These are phyloP conservation scores for Carallia pectinifolia DNA, from an alignment of 345 rosid genomes.

Conservation along the genomic window DNA sequence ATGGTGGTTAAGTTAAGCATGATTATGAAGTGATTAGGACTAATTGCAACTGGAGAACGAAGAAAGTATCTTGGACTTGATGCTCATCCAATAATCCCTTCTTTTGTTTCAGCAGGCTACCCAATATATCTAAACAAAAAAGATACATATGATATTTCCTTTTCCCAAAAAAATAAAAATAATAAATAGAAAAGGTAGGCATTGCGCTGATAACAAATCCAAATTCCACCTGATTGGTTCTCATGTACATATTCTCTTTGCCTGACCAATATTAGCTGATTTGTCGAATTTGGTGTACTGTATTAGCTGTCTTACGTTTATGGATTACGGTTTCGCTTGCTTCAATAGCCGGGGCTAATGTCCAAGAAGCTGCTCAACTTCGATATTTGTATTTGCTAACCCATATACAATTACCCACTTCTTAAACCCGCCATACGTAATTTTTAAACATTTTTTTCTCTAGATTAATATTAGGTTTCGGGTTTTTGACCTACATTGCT, in stretches of 20 bases:
- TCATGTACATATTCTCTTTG: too few relatives aligned
- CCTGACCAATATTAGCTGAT: slow-evolving; percentile 19
- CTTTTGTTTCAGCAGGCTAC: slow-evolving; percentile 13
- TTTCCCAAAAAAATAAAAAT: neutral
- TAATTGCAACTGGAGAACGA: slow-evolving; percentile 8
- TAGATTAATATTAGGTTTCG: too few relatives aligned
- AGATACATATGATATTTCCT: neutral
- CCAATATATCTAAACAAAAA: slow-evolving; percentile 14
- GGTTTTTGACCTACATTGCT: too few relatives aligned
- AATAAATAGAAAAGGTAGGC: slow-evolving; percentile 10
- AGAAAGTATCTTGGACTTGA: slow-evolving; percentile 36
- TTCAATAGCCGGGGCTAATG: slow-evolving; percentile 32
- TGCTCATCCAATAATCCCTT: slow-evolving; percentile 25
- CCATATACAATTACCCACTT: slow-evolving; percentile 15
- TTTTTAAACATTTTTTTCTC: slow-evolving; percentile 13
- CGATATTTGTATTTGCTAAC: slow-evolving; percentile 32
- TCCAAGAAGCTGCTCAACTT: slow-evolving; percentile 26
- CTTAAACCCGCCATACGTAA: slow-evolving; percentile 11
- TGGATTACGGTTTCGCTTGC: slow-evolving; percentile 31
- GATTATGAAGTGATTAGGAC: neutral
- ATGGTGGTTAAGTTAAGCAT: slow-evolving; percentile 14
- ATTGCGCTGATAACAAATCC: neutral
- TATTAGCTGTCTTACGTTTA: slow-evolving; percentile 27
- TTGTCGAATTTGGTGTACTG: slow-evolving; percentile 55
- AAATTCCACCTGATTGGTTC: neutral